Evolutionary conservation across 495 filamentous ascomycete species (phyloP), one percentile per base, ranked within the genome.

Genomic region (Penicillium coffeae): DNA sequence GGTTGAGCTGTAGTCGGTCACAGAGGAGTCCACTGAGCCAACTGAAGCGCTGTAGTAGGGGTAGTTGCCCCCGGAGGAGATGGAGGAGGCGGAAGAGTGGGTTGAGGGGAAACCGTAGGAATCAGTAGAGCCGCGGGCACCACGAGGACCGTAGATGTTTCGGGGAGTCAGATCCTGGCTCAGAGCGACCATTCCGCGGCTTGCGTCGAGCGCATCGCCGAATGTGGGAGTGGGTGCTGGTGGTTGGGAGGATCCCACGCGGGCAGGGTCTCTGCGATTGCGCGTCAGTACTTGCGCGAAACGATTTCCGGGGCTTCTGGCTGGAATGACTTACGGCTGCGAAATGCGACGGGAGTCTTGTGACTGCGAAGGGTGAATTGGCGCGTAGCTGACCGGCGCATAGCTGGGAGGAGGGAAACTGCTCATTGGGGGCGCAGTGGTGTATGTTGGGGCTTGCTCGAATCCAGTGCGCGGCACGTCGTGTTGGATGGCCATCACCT

Each of bases 11-110:
- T 98, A 98, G 62, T 97, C 93, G 48, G 89, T 95, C 3, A 93
- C 88, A 0, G 92, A 96, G 4, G 89, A 92, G 53, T 94, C 90
- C 38, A 88, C 83, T 1, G 88, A 92, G 20, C 83, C 87, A 8
- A 83, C 79, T 0, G 81, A 84, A 14, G 87, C 85, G 52, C 87
- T 89, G 68, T 93, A 91, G 55, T 89, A 88, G 45, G 79, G 77
- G 52, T 83, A 82, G 50, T 75, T 80, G 60, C 82, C 73, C 14
- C 83, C 79, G 10, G 90, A 95, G 3, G 93, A 98, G 51, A 97
- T 89, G 34, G 94, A 97, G 2, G 94, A 97, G 58, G 80, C 89
- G n/a, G 88, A 81, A 1, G 93, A 97, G 69, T 97, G 92, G 13
- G 86, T 79, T 13, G 89, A 79, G 1, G 92, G 92, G 65, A 96